Conservation (phyloP, 805 yeast species). For the Hanseniaspora vineae region DNA sequence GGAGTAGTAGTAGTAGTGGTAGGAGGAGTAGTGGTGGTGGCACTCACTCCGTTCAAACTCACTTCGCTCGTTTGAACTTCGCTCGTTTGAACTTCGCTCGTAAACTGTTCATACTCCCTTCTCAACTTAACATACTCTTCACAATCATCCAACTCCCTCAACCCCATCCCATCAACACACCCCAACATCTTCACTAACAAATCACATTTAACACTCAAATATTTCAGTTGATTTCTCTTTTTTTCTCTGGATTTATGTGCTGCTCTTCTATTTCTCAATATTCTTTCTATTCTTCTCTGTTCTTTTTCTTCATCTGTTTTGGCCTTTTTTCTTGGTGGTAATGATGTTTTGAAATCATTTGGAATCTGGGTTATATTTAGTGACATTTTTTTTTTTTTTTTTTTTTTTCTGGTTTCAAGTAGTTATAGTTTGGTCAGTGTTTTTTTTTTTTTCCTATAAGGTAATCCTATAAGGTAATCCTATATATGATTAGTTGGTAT, state of each 20-base stretch:
- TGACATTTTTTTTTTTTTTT: neutral
- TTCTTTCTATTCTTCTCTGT: conserved; percentile 87
- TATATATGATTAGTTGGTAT: neutral
- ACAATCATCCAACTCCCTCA: neutral
- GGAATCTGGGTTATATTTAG: conserved; percentile 21
- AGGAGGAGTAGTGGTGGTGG: neutral
- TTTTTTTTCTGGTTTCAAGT: neutral
- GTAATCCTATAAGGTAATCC: neutral
- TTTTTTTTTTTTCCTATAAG: neutral
- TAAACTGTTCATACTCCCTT: neutral
- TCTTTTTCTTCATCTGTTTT: conserved; percentile 95
- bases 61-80: too few relatives aligned
- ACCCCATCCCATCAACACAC: neutral
- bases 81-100: neutral
- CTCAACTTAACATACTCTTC: too few relatives aligned
- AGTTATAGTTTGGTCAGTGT: neutral
- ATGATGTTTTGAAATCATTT: conserved; percentile 31
- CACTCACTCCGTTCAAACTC: too few relatives aligned
- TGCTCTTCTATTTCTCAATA: conserved; percentile 86
- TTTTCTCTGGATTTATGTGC: conserved; percentile 97
- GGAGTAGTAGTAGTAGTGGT: neutral
- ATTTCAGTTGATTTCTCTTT: conserved; percentile 85
- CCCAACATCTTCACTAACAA: conserved; percentile 19
- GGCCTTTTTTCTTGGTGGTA: conserved; percentile 95
- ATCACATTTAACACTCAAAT: conserved; percentile 43